These are phyloP conservation scores for Anthracocystis walkeri DNA, from an alignment of 1,284 basidiomycete genomes.

Conservation along the genomic window DNA sequence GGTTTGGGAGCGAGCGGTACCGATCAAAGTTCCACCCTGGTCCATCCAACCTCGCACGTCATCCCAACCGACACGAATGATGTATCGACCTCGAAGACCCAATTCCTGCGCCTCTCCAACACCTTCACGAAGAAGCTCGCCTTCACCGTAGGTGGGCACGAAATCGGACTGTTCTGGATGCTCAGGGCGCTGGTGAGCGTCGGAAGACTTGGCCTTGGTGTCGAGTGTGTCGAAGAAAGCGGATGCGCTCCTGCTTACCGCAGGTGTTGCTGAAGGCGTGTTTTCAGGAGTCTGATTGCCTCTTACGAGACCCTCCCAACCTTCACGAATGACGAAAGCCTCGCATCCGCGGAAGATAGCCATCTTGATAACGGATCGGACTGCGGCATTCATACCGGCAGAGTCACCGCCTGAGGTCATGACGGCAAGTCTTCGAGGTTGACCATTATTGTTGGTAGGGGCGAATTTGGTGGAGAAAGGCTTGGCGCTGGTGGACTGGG, in stretches of 20 bases:
- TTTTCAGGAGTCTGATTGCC: slow-evolving; percentile 71
- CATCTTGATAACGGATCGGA: slow-evolving; percentile 68
- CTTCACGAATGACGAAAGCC: slow-evolving; percentile 77
- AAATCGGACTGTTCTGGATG: slow-evolving; percentile 59
- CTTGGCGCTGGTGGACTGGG: slow-evolving; percentile 20
- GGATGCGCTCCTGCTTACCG: slow-evolving; percentile 44
- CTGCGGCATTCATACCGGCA: slow-evolving; percentile 75
- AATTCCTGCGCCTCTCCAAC: slow-evolving; percentile 78
- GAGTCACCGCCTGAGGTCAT: slow-evolving; percentile 97
- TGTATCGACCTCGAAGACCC: slow-evolving; percentile 86
- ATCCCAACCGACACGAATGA: slow-evolving; percentile 97
- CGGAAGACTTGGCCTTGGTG: slow-evolving; percentile 22
- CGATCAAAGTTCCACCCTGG: slow-evolving; percentile 90
- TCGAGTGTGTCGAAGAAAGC: slow-evolving; percentile 37
- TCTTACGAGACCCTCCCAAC: slow-evolving; percentile 89
- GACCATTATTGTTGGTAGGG: slow-evolving; percentile 28
- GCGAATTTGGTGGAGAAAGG: slow-evolving; percentile 31
- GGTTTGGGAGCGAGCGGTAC: slow-evolving; percentile 87
- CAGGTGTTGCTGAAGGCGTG: slow-evolving; percentile 41
- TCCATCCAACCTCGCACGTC: slow-evolving; percentile 94
- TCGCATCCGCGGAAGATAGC: slow-evolving; percentile 75
- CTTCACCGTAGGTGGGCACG: slow-evolving; percentile 89
- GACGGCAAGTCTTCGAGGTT: slow-evolving; percentile 76
- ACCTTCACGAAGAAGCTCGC: slow-evolving; percentile 87
- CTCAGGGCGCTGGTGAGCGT: slow-evolving; percentile 10